phyloP scores from a whole-genome alignment of 202 grass and related monocot genomes.

The Musa balbisiana region DNA sequence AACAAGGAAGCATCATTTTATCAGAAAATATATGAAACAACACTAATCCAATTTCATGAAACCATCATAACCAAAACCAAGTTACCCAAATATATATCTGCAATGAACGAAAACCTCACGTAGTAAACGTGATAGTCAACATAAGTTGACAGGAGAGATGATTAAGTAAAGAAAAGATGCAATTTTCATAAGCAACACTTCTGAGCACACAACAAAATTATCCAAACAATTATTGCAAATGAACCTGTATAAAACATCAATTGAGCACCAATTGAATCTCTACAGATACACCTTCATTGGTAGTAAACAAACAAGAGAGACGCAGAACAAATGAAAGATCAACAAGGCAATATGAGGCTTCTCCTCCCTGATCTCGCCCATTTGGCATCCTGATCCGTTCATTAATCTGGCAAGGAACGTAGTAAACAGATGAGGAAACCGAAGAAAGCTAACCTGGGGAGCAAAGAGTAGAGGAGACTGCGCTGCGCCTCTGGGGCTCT shows the following conservation, averaged over 20 bases:
- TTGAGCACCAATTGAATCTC: too few relatives aligned
- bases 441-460: conserved; percentile 22
- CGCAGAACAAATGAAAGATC: not conserved
- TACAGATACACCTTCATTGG: not conserved
- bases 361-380: not conserved
- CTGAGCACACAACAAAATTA: not conserved
- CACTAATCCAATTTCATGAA: too few relatives aligned
- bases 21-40: too few relatives aligned
- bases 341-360: not conserved
- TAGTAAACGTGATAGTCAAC: too few relatives aligned
- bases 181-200: not conserved
- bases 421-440: not conserved
- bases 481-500: conserved; percentile 15
- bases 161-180: not conserved
- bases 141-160: not conserved
- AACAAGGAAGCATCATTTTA: too few relatives aligned
- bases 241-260: too few relatives aligned
- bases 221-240: not conserved
- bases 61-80: too few relatives aligned
- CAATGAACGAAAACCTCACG: too few relatives aligned
- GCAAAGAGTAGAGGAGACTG: conserved; percentile 24
- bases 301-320: too few relatives aligned
- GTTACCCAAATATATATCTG: too few relatives aligned
- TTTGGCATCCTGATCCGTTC: not conserved
- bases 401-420: not conserved